Base-by-base conservation (phyloP, 108 stramenopile species). In the Parietichytrium sp. region DNA sequence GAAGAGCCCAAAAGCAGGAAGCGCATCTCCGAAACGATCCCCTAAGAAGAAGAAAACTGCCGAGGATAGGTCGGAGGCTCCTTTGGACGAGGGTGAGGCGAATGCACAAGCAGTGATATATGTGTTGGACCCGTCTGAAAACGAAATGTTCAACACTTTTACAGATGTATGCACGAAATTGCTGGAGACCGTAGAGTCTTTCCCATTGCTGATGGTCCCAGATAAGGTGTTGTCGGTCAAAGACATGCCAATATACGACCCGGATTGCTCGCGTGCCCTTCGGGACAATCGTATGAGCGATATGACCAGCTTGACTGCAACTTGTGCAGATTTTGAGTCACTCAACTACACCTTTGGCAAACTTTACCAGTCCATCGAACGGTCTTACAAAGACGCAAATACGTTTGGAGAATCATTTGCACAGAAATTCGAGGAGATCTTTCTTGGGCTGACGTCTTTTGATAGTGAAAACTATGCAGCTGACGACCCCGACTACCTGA, bases 251-350 rank as follows among this genome's bases (percentile, higher is more conserved):
- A 33, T 42, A 6, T 72, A 72, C 42, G 61, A 72, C 20, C 61
- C 61, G 10, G 61, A 72, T 13, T 72, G 45, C 61, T 16, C 61
- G 10, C 61, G 61, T 2, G 61, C 38, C 20, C 36, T 42, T 6
- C 20, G 2, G 13, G 61, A 72, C 3, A 72, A 72, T 27, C 10
- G 61, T 10, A 31, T 72, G 61, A 72, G 61, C 42, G 61, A 72
- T 33, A 72, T 72, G 61, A 72, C 61, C 38, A 23, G 20, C 6
- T 42, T 72, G 23, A 72, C 61, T 13, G 61, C 61, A 0, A 72
- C 61, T n/a, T 72, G 61, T 20, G 61, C 61, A n/a, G 61, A 72
- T 27, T 72, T 72, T 38, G 61, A 72, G 10, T 72, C 61, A 12
- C 61, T 72, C 38, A 72, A 33, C 2, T 33, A 45, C 42, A 72